These are phyloP conservation scores for Pyrenochaeta sp. DNA, from an alignment of 2,329 filamentous ascomycete species.

Conservation along the genomic window DNA sequence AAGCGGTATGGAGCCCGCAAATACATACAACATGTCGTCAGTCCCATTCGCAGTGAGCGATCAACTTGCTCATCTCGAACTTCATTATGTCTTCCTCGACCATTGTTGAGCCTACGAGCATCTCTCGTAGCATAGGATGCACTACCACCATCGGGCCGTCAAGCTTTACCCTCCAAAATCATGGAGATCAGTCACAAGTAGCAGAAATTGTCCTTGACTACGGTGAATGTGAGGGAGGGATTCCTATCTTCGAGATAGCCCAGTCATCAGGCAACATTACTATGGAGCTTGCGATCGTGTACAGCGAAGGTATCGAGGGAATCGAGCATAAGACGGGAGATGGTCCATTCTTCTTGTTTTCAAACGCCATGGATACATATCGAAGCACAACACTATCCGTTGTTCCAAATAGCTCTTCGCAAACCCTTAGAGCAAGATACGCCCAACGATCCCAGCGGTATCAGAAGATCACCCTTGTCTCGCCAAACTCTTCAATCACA, in stretches of 20 bases:
- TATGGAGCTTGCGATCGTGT: constrained; percentile 1
- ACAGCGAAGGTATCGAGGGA: constrained; percentile 16
- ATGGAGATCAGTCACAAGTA: background rate
- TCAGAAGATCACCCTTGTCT: constrained; percentile 5
- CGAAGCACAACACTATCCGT: constrained; percentile 6
- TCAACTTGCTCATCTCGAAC: background rate
- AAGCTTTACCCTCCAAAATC: constrained; percentile 7
- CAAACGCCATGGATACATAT: constrained; percentile 18
- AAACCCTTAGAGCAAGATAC: constrained; percentile 5
- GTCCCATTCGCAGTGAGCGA: too few species aligned
- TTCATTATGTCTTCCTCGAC: background rate
- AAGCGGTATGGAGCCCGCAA: too few species aligned
- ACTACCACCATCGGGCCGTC: background rate
- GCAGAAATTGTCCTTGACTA: constrained; percentile 14
- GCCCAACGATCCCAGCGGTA: constrained; percentile 15
- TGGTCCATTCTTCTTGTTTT: constrained; percentile 17
- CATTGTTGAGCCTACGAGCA: background rate
- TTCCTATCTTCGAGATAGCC: constrained; percentile 9
- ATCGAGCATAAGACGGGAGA: constrained; percentile 14
- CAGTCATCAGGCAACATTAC: background rate
- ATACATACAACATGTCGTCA: too few species aligned
- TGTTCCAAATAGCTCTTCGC: background rate
- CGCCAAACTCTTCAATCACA: constrained; percentile 2
- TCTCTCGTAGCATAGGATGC: constrained; percentile 4
- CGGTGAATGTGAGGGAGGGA: constrained; percentile 11